A percentile compares a stretch with the other conserved stretches of the same genome.
Conservation (phyloP, 768 basidiomycete species). For the Heimioporus sp. region DNA sequence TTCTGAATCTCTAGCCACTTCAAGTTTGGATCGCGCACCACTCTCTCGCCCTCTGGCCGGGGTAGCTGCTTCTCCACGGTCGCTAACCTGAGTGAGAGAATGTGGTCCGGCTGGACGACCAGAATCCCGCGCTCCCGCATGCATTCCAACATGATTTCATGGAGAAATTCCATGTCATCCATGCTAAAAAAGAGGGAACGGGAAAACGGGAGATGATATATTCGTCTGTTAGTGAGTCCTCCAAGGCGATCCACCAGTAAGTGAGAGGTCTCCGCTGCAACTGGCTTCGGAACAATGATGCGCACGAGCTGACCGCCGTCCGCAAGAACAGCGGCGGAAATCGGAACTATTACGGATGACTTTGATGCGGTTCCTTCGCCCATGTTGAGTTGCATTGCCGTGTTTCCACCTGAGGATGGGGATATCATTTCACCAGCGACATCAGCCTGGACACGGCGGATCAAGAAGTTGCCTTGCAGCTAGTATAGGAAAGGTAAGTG, state of each 20-base stretch:
- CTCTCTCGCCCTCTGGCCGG: neutral
- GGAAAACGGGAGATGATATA: constrained; percentile 49
- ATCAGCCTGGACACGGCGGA: constrained; percentile 38
- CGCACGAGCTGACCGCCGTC: constrained; percentile 42
- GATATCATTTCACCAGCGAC: constrained; percentile 46
- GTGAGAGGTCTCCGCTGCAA: constrained; percentile 45
- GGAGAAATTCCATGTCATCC: constrained; percentile 12
- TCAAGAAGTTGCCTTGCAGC: constrained; percentile 43
- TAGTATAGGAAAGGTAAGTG: constrained; percentile 8
- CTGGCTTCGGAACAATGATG: constrained; percentile 47
- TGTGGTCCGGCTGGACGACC: constrained; percentile 49
- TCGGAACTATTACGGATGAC: constrained; percentile 44
- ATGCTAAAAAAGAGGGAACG: constrained; percentile 15
- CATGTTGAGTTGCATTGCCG: constrained; percentile 52
- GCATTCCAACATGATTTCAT: constrained; percentile 36
- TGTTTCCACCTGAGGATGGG: constrained; percentile 34
- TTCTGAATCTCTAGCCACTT: constrained; percentile 16
- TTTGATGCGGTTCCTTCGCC: constrained; percentile 61
- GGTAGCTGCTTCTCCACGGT: constrained; percentile 33
- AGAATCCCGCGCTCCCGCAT: constrained; percentile 37
- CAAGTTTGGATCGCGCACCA: constrained; percentile 9
- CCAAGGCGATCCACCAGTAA: constrained; percentile 39
- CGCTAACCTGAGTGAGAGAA: constrained; percentile 47
- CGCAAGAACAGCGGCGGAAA: constrained; percentile 38
- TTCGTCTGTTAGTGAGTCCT: constrained; percentile 41